Percentiles rank a stretch among this genome's conserved stretches.
Conservation (phyloP, 108 stramenopile species). For the Pseudonitzschia multistriata region DNA sequence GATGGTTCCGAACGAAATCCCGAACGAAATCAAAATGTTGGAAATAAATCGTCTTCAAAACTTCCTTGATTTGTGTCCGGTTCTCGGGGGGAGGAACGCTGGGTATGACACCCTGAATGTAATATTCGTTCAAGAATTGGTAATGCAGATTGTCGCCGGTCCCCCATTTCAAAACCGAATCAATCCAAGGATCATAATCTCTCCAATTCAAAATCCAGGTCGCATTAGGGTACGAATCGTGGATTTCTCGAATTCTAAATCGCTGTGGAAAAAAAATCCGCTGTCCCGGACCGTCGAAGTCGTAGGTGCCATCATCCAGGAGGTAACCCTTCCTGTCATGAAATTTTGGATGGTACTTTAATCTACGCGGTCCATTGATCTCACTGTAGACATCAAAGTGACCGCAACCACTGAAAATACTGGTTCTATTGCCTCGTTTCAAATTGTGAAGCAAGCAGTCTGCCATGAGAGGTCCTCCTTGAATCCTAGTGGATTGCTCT, state of each 20-base stretch:
- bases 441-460: neutral
- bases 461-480: conserved; percentile 6
- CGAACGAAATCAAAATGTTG: conserved; percentile 16
- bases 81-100: neutral
- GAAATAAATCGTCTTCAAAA: conserved; percentile 18
- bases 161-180: conserved; percentile 12
- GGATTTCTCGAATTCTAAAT: conserved; percentile 27
- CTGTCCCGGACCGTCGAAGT: neutral
- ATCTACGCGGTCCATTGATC: conserved; percentile 29
- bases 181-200: conserved; percentile 28
- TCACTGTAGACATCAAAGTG: conserved; percentile 37
- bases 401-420: conserved; percentile 29
- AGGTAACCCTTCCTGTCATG: too few relatives aligned
- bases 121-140: conserved; percentile 11
- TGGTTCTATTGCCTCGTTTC: neutral
- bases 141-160: conserved; percentile 15
- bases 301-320: neutral
- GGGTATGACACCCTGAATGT: conserved; percentile 2
- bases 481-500: neutral
- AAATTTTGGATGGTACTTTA: neutral
- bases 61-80: neutral
- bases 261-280: conserved; percentile 38
- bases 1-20: conserved; percentile 18
- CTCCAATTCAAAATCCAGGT: conserved; percentile 44
- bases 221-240: conserved; percentile 35